Percentiles rank a stretch among this genome's conserved stretches.
These are phyloP conservation scores for Nicotiana noctiflora DNA, from an alignment of 257 asterid genomes.

Conservation along the genomic window DNA sequence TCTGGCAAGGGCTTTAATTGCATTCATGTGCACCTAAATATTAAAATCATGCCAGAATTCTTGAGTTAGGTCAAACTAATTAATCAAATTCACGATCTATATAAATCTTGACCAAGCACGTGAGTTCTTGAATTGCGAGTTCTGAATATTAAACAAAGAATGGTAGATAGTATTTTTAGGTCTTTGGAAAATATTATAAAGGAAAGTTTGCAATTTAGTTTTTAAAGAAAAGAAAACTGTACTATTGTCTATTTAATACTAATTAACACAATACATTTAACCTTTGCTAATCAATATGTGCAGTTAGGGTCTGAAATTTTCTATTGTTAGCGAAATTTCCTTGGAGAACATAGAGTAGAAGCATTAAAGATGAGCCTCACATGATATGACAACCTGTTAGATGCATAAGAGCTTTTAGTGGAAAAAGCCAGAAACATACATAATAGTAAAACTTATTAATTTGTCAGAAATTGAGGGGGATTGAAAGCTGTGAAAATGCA, in stretches of 20 bases:
- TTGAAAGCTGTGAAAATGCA: background rate
- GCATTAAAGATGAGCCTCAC: too few relatives aligned
- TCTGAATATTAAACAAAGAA: background rate
- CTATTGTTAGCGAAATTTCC: too few relatives aligned
- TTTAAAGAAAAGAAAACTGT: background rate
- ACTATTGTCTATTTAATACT: background rate
- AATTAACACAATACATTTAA: background rate
- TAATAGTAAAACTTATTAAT: too few relatives aligned
- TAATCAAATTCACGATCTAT: background rate
- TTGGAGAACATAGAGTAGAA: too few relatives aligned
- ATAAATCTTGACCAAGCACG: conserved; percentile 8
- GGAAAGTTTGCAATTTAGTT: background rate
- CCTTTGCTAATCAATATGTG: background rate
- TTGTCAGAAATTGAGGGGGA: background rate
- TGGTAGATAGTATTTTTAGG: background rate
- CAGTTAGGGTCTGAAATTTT: background rate
- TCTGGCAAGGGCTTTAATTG: background rate
- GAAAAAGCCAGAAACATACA: background rate
- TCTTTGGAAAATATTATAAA: background rate
- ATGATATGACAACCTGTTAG: too few relatives aligned
- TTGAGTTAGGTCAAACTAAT: background rate
- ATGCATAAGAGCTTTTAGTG: too few relatives aligned
- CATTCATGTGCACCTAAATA: background rate
- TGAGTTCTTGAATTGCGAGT: background rate
- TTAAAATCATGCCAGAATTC: background rate